phyloP scores from a whole-genome alignment of 1,284 basidiomycete species.

The Phylloboletellus chloephorus region DNA sequence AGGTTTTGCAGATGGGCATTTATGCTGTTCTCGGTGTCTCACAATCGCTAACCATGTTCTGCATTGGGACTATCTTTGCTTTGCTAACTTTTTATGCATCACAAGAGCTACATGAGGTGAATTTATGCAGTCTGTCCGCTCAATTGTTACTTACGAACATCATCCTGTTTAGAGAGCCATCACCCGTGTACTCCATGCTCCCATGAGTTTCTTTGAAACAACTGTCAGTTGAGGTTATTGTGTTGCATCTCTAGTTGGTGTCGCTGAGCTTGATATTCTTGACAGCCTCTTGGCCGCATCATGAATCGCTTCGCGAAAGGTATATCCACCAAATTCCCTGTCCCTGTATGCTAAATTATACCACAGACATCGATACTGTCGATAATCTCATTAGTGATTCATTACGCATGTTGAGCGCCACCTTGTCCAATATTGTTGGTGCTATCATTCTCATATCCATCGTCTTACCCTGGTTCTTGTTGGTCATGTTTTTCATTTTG shows the following conservation, averaged over 20 bases:
- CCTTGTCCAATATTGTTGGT: slow-evolving; percentile 60
- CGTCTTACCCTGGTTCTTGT: slow-evolving; percentile 80
- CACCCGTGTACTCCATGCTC: slow-evolving; percentile 62
- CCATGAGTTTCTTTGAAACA: slow-evolving; percentile 88
- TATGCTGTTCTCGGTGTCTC: slow-evolving; percentile 54
- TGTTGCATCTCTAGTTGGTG: not conserved
- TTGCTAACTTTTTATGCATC: slow-evolving; percentile 62
- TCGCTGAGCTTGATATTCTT: slow-evolving; percentile 1
- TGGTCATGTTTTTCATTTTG: slow-evolving; percentile 60
- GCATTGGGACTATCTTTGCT: slow-evolving; percentile 51
- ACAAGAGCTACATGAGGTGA: slow-evolving; percentile 30
- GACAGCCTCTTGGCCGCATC: slow-evolving; percentile 81
- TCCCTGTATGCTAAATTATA: not conserved
- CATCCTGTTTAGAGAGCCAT: slow-evolving; percentile 44
- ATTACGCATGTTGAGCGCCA: slow-evolving; percentile 70
- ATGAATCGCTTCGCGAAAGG: slow-evolving; percentile 79
- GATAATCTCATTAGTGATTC: slow-evolving; percentile 78
- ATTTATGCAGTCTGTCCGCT: not conserved
- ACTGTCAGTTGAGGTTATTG: slow-evolving; percentile 42
- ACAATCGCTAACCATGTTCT: slow-evolving; percentile 48
- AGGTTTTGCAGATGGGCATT: slow-evolving; percentile 52
- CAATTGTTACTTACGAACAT: not conserved
- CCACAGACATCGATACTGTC: slow-evolving; percentile 80
- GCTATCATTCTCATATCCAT: slow-evolving; percentile 77
- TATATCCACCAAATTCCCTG: slow-evolving; percentile 14